Evolutionary conservation across 768 basidiomycete genomes (phyloP), one percentile per base, ranked within the genome.

Genomic region (Cystobasidium tubakii): DNA sequence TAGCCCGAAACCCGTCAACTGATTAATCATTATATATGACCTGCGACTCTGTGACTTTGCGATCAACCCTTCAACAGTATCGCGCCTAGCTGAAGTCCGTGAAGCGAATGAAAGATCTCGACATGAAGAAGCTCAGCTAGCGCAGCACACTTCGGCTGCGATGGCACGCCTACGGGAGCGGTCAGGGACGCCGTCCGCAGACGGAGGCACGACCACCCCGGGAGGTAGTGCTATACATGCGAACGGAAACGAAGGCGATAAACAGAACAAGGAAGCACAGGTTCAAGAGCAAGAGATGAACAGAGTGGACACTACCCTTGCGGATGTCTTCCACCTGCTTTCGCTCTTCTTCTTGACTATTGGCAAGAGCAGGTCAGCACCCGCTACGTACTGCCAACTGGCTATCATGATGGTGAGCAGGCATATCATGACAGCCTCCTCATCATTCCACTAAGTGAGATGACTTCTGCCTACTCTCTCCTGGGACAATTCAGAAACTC

Each of bases 301-400:
- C 82, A 85, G 96, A 64, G 85, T 99, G 55, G 96, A 99, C 83
- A 94, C 92, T 6, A 90, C 92, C 2, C 87, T 99, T 57, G 88
- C 91, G 33, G 96, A 99, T 82, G 95, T 98, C 43, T 98, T 98
- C 83, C 78, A 78, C 64, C 85, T 99, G 62, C 86, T 99, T 54
- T 95, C 92, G 17, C 86, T 99, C 76, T 97, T 96, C 85, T 99
- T 93, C 84, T 88, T 99, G 78, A 96, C 94, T 43, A 93, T 99
- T 75, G 96, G 96, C 53, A 94, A 93, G 83, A 93, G 91, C 46
- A 87, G 88, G 77, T 94, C 97, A 81, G 89, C 89, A 12, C 94
- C 95, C 0, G 95, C 94, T 29, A 92, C 90, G 0, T 99, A 96
- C 81, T 92, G 91, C 76, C 96, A 98, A 79, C 88, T 98, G 76